Percentiles rank a stretch among this genome's conserved stretches.
phyloP scores from a whole-genome alignment of 1,139 yeast species.

The Candida glucosophila region DNA sequence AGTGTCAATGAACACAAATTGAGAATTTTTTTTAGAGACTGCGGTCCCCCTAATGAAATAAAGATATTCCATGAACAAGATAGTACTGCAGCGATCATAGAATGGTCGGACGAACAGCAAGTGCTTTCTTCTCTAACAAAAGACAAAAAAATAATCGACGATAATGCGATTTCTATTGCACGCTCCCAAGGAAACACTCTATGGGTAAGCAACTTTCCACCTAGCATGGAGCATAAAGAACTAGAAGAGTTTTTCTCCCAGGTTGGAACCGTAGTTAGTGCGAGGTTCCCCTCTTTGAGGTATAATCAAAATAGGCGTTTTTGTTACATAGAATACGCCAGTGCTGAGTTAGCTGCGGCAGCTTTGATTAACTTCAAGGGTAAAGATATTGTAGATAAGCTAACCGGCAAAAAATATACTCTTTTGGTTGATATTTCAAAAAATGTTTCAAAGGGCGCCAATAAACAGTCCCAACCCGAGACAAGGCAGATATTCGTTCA shows the following conservation, averaged over 20 bases:
- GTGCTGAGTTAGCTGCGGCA: conserved; percentile 33
- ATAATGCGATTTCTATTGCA: conserved; percentile 34
- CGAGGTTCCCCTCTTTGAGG: conserved; percentile 62
- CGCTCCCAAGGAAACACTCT: conserved; percentile 40
- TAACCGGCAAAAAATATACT: conserved; percentile 13
- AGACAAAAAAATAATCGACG: conserved; percentile 40
- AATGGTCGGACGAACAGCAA: conserved; percentile 42
- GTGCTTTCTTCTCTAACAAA: conserved; percentile 56
- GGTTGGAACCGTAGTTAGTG: conserved; percentile 40
- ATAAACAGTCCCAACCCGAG: conserved; percentile 37
- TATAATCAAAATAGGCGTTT: conserved; percentile 55
- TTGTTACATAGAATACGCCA: conserved; percentile 60
- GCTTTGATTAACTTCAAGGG: conserved; percentile 43
- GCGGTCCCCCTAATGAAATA: conserved; percentile 43
- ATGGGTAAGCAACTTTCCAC: conserved; percentile 71
- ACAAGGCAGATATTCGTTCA: conserved; percentile 48
- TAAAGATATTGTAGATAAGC: conserved; percentile 13
- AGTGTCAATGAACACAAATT: conserved; percentile 24
- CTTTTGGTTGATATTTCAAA: conserved; percentile 53
- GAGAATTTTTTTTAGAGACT: conserved; percentile 42
- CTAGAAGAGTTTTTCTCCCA: conserved; percentile 34
- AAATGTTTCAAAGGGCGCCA: conserved; percentile 24
- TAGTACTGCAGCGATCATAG: conserved; percentile 38
- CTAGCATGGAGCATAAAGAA: conserved; percentile 34
- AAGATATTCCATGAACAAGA: conserved; percentile 14